Evolutionary conservation across 495 filamentous ascomycete species (phyloP).

Genomic region (Xylaria sp.): DNA sequence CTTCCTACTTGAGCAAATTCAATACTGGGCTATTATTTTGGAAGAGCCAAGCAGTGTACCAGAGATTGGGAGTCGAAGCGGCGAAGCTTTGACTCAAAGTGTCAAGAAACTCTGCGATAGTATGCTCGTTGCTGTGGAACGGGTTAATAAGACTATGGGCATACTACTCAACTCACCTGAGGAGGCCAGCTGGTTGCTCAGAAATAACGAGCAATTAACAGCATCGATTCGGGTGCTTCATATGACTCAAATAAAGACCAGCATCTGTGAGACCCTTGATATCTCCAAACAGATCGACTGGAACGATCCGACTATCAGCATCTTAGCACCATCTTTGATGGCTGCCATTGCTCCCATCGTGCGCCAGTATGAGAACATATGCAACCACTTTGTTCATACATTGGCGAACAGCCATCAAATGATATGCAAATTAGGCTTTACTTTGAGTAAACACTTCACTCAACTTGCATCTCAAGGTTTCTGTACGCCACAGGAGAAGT

Average conservation of each 20-base stretch:
- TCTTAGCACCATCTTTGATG: constrained; percentile 65
- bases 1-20: constrained; percentile 68
- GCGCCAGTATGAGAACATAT: constrained; percentile 71
- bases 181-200: constrained; percentile 68
- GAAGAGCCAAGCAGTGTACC: background rate
- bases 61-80: background rate
- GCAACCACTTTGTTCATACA: constrained; percentile 56
- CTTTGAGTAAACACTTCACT: constrained; percentile 75
- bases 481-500: constrained; percentile 84
- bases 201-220: constrained; percentile 63
- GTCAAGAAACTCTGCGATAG: constrained; percentile 67
- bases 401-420: constrained; percentile 68
- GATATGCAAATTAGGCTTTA: constrained; percentile 74
- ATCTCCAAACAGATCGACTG: constrained; percentile 59
- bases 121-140: constrained; percentile 76
- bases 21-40: constrained; percentile 48
- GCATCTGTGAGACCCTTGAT: constrained; percentile 54
- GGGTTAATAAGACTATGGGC: constrained; percentile 60
- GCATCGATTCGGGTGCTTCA: constrained; percentile 65
- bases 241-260: constrained; percentile 56
- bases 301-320: constrained; percentile 47
- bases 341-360: constrained; percentile 75
- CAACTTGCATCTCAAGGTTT: constrained; percentile 84
- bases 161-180: constrained; percentile 60
- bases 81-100: constrained; percentile 30